Base-by-base conservation (phyloP, 768 basidiomycete genomes). In the Suillus weaverae region DNA sequence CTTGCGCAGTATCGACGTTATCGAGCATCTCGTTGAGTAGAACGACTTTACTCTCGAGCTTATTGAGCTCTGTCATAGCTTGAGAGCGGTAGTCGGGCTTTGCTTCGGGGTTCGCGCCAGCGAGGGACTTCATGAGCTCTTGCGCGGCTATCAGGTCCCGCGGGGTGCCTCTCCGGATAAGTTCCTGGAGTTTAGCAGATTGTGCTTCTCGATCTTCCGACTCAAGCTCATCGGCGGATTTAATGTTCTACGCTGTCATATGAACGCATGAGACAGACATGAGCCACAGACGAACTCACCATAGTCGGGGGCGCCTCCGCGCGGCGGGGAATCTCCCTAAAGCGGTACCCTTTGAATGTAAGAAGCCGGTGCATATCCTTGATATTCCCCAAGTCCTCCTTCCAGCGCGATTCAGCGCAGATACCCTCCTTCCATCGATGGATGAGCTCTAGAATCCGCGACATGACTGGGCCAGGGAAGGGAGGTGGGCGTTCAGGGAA, bases 401-500 rank as follows among this genome's bases (percentile, higher is more conserved):
- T 94, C 89, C 94, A 96, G 74, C 96, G 88, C 54, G 91, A 92
- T 38, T 92, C 89, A 0, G 81, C 73, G 72, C 97, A 99, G 53
- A 99, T 92, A 3, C 89, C 89, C 73, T 96, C 94, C 80, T 95
- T 97, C 97, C 97, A 99, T 57, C 84, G 81, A 68, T 97, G 87
- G 48, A 99, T 95, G 66, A 97, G 83, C 70, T 97, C 96, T 44
- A 99, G 81, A 68, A 97, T 96, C 66, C 92, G 87, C 1, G 89
- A 87, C 97, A 99, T 99, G 70, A 97, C 93, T 26, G 94, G 90
- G 3, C 94, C 92, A 0, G 94, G 94, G 74, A 96, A 95, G 1
- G 94, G 92, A 0, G 97, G 97, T 3, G 97, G 97, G 53, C 97
- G 88, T 78, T 99, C 97, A 7, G 97, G 97, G 76, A 99, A 99